Base-by-base conservation (phyloP, 2,329 filamentous ascomycete genomes). In the Cercospora sesami region DNA sequence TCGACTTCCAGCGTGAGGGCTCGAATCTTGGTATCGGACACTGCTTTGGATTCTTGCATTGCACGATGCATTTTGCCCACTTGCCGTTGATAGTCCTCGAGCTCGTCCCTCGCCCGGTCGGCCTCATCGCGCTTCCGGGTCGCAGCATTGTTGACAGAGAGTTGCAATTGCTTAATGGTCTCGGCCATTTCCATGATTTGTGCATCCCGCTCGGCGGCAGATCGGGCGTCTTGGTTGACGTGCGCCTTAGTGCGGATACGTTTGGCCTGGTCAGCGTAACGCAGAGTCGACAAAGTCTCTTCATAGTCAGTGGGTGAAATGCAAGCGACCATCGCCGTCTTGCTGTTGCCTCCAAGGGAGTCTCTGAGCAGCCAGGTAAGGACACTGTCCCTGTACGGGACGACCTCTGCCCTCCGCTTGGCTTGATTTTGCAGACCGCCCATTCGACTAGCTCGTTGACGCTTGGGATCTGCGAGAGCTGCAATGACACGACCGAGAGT, bases 271-370 rank as follows among this genome's bases (percentile, higher is more conserved):
- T 99, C 94, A 21, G 95, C 95, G 79, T 99, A 99, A 42, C 95
- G 92, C 12, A 99, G 87, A 0, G 95, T 99, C 2, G 93, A 97
- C 1, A 99, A 86, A 0, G 95, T 99, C 79, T 99, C 95, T 66
- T 99, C 95, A 78, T 99, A 98, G 81, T 99, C 95, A 0, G 92
- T 90, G 0, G 95, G 95, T 5, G 93, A 90, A 74, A 99, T 97
- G 79, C 95, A 98, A 8, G 95, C 95, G 75, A 99, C 97, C 95
- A 99, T 99, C 70, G 95, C 95, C 9, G 95, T 99, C 81, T 98
- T 99, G 77, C 90, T 94, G 85, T 99, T 99, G 65, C 95, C 95
- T 12, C 95, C 95, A 0, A 99, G 85, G 1, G 92, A 96, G 80
- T 99, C 95, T 79, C 98, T 98, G 71, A 99, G 86, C 4, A 99